Base-by-base conservation (phyloP, 1,284 basidiomycete genomes). In the Microstroma glucosiphilum region DNA sequence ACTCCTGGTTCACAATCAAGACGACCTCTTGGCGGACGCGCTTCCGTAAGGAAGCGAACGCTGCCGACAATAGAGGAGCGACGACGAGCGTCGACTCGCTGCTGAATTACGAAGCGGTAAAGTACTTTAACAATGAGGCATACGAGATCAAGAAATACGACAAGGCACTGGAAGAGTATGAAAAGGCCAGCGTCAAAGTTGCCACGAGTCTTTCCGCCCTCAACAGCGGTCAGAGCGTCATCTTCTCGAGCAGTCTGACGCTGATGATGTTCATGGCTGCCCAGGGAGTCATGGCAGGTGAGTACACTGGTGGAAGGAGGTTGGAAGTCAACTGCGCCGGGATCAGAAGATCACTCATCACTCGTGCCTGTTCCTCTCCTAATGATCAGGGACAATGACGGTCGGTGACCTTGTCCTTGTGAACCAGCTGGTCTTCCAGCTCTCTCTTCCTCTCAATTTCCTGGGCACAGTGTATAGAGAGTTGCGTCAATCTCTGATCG, bases 61-160 rank as follows among this genome's bases (percentile, higher is more conserved):
- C 89, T 56, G 96, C 96, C 0, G 94, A 98, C 76, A 97, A 98
- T 80, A 89, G 89, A 76, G 93, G 92, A 12, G 96, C 96, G 0
- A 91, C 91, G 0, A 86, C 89, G 0, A 91, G 91, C 1, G 91
- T 97, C 11, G 96, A 98, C 78, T 91, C 92, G 0, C 82, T 98
- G 60, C 92, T 98, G 80, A 98, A 98, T 78, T 98, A 91, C 75
- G 94, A 98, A 80, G 94, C 94, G 13, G 94, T 98, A 72, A 98
- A 98, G 90, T 88, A 94, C 77, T 98, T 98, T 83, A 96, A 96
- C 83, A 98, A 98, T 77, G 94, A 97, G 80, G 85, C 85, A 66
- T 90, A 88, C 78, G 93, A 98, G 81, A 84, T 96, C 12, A 84
- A 85, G 0, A 91, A 92, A 80, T 98, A 98, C 78, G 94, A 98